Base-by-base conservation (phyloP, 2,329 filamentous ascomycete genomes). In the Claviceps digitariae region DNA sequence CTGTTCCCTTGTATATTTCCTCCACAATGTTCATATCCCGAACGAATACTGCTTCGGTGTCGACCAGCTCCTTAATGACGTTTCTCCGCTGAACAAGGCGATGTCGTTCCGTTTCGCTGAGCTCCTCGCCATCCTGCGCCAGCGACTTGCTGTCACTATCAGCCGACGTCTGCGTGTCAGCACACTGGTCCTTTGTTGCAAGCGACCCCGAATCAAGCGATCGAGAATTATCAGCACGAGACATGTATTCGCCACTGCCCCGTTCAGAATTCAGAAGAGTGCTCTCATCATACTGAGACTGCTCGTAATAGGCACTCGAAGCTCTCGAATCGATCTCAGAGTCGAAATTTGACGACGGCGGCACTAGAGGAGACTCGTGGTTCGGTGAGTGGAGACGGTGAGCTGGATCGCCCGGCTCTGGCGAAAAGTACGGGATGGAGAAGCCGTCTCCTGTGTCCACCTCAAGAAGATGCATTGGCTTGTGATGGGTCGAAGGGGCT, bases 11-110 rank as follows among this genome's bases (percentile, higher is more conserved):
- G 75, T 97, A 98, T 52, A 98, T 97, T 64, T 97, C 90, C 63
- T 95, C 89, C 2, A 95, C 86, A 52, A 98, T 91, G 66, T 90
- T 95, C 88, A 98, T 91, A 66, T 98, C 93, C 58, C 89, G 82
- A 54, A 94, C 83, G 68, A 95, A 97, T 6, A 85, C 83, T 48
- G 89, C 83, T 66, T 98, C 93, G 0, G 93, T 98, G 62, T 96
- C 90, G 47, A 96, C 79, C 40, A 98, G 74, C 67, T 98, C 93
- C 64, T 91, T 90, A 62, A 97, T 85, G 48, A 94, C 82, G 65
- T 94, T 82, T 52, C 85, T 82, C 21, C 93, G 85, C 64, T 91
- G 86, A 50, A 81, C 80, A 9, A 97, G 73, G n/a, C 86, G 82
- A 56, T 85, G 84, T 56, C 78, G 78, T 58, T 85, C 80, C 56